Base-by-base conservation (phyloP, 768 basidiomycete species). In the Boletus tomentosulus region DNA sequence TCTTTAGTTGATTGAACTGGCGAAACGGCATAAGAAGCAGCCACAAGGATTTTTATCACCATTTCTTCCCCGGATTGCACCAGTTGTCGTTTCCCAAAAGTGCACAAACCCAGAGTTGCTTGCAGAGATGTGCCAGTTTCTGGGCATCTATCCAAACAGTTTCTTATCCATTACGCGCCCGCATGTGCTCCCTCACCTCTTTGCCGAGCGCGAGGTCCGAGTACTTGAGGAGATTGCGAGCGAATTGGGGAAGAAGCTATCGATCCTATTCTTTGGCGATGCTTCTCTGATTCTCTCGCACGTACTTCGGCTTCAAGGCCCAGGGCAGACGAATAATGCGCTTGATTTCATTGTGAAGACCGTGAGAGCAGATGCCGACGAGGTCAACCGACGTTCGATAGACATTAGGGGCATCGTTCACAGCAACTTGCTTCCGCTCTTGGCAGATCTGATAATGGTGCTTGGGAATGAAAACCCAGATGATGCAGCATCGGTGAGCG, bases 371-470 rank as follows among this genome's bases (percentile, higher is more conserved):
- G 77, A 77, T 1, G 75, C 78, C 0, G 57, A 63, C 28, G 65
- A 65, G 12, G 50, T 27, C 24, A 60, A 66, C 19, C 54, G 62
- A 35, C 75, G 78, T 42, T 53, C 59, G 27, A 73, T 77, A 35
- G 68, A 72, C 35, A 63, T 81, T 11, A 72, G 73, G 47, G 77
- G 74, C 49, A 70, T 88, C 62, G 78, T 94, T 42, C 81, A 80
- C 45, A 85, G 84, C 55, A 86, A 81, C 55, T 71, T 86, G 30
- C 78, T 90, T 1, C 78, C 84, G 4, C 72, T 96, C 27, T 74
- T 96, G 12, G 83, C 85, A 6, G 83, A 86, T 55, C 72, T 98
- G 24, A 85, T 93, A 19, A 77, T 92, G 34, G 78, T 79, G 11
- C 74, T 97, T 64, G 95, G 93, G 3, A 82, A 93, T 58, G 81